A percentile compares a stretch with the other conserved stretches of the same genome.
phyloP scores from a whole-genome alignment of 1,284 basidiomycete genomes.

The Moesziomyces parantarcticus region DNA sequence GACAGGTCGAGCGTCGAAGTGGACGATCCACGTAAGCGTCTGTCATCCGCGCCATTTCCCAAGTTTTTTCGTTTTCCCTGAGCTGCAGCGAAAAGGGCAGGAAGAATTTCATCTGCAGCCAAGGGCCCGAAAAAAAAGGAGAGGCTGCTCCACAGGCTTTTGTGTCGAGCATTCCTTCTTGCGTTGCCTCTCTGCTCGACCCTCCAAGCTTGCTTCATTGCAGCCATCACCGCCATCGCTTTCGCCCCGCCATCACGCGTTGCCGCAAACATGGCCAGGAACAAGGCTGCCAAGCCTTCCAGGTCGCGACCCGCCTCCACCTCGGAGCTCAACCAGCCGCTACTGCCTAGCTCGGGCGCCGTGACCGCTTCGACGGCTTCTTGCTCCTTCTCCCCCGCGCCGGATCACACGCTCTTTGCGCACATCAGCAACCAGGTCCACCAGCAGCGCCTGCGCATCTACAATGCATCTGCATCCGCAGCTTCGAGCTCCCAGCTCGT shows the following conservation, averaged over 20 bases:
- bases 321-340: slow-evolving; percentile 74
- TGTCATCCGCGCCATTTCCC: slow-evolving; percentile 3
- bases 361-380: slow-evolving; percentile 43
- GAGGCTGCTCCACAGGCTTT: slow-evolving; percentile 24
- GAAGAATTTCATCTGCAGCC: slow-evolving; percentile 23
- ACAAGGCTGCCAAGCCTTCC: slow-evolving; percentile 56
- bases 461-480: slow-evolving; percentile 73
- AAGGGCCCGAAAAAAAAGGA: slow-evolving; percentile 15
- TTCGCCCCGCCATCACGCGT: neutral
- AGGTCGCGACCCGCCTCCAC: slow-evolving; percentile 68
- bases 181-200: neutral
- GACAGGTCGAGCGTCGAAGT: slow-evolving; percentile 12
- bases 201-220: too few species aligned
- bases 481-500: slow-evolving; percentile 75
- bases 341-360: slow-evolving; percentile 70
- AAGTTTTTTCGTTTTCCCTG: neutral
- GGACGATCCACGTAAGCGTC: slow-evolving; percentile 20
- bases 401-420: slow-evolving; percentile 74
- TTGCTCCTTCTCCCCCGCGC: slow-evolving; percentile 73
- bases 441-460: slow-evolving; percentile 79
- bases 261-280: slow-evolving; percentile 47
- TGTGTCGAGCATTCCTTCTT: slow-evolving; percentile 11
- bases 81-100: slow-evolving; percentile 5
- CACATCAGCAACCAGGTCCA: slow-evolving; percentile 78
- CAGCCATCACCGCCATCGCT: slow-evolving; percentile 1